phyloP scores from a whole-genome alignment of 148 eudicot species.

The Vaccinium darrowii region DNA sequence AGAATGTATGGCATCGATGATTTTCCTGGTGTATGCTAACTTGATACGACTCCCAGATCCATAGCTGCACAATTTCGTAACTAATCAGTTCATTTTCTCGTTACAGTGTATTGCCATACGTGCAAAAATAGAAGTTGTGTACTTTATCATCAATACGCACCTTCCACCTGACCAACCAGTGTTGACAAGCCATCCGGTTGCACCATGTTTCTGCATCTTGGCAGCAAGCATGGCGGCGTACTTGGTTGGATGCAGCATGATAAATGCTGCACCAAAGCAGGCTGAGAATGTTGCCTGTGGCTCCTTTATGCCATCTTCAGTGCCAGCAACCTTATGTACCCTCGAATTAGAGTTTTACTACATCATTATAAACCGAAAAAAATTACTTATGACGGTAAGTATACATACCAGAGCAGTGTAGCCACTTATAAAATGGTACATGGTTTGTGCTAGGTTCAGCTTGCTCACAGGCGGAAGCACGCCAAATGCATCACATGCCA shows the following conservation, averaged over 20 bases:
- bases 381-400: too few species aligned
- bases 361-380: too few species aligned
- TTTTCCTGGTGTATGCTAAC: slow-evolving; percentile 68
- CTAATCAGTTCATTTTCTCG: not conserved
- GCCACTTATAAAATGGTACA: slow-evolving; percentile 92
- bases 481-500: slow-evolving; percentile 83
- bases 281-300: slow-evolving; percentile 83
- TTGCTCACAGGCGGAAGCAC: slow-evolving; percentile 88
- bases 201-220: slow-evolving; percentile 74
- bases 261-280: slow-evolving; percentile 84
- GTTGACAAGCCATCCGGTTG: slow-evolving; percentile 84
- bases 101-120: not conserved
- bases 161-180: slow-evolving; percentile 92
- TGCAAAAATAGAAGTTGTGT: not conserved
- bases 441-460: slow-evolving; percentile 72
- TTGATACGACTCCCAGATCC: slow-evolving; percentile 81
- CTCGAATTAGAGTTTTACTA: not conserved
- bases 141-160: slow-evolving; percentile 20
- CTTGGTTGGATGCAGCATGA: slow-evolving; percentile 80
- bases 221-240: slow-evolving; percentile 82
- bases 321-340: slow-evolving; percentile 60
- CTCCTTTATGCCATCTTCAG: slow-evolving; percentile 75
- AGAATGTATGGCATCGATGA: slow-evolving; percentile 74
- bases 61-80: slow-evolving; percentile 40
- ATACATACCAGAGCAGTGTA: slow-evolving; percentile 69